Base-by-base conservation (phyloP, 2,329 filamentous ascomycete species). In the Fusarium dlaminii region DNA sequence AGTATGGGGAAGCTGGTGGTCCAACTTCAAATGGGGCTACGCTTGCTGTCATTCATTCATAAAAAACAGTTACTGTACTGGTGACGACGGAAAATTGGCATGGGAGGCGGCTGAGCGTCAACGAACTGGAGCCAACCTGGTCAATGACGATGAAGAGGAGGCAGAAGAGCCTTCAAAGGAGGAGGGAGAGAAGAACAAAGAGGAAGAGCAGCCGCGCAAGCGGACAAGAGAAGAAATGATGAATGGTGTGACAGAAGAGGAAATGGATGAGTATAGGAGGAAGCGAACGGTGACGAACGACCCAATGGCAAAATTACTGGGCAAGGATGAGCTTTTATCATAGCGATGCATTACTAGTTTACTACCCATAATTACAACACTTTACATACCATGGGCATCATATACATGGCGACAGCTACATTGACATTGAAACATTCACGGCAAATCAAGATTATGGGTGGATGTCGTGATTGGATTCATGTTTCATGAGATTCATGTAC, bases 1-100 rank as follows among this genome's bases (percentile, higher is more conserved):
- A 0, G 92, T 98, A 7, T 99, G 95, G 94, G 96, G 96, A 55
- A 98, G 95, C 79, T 99, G 96, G 96, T 99, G 96, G 96, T 90
- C 91, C 60, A 91, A 94, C 79, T 98, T 98, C 84, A 90, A 92
- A 82, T 99, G 96, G 96, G 96, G 96, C 3, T 99, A 98, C 82
- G 90, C 93, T 29, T 99, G 96, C 82, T 99, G 96, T 85, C 95
- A 97, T 81, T 98, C 95, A 0, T 92, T 91, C 29, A 90, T 97
- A 72, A 98, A 97, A 84, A 98, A 99, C 83, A 98, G 95, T 79
- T 99, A 98, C 80, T 99, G 96, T 82, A 98, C 96, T 1, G 96
- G 96, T 32, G 94, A 96, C 69, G 94, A 93, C 66, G 96, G 96
- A 40, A 97, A 91, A 81, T 85, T 85, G 70, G 95, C 94, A 3